phyloP scores from a whole-genome alignment of 352 stramenopile species.

The Phytopythium oedochilum region DNA sequence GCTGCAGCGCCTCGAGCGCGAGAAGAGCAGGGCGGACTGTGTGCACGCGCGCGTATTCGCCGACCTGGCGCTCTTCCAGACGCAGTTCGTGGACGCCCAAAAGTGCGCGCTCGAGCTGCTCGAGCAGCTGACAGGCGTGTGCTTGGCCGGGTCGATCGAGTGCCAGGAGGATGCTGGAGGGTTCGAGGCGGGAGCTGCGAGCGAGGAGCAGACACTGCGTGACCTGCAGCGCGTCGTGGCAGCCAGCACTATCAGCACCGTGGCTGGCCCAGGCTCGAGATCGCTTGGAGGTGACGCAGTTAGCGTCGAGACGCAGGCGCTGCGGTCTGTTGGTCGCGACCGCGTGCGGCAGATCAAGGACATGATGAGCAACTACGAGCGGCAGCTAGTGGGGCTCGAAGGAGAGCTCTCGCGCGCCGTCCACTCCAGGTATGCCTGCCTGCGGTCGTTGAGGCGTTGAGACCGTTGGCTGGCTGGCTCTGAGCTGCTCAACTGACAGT shows the following conservation, averaged over 20 bases:
- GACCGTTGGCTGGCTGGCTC: too few species aligned
- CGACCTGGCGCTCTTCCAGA: constrained; percentile 47
- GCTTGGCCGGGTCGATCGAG: constrained; percentile 25
- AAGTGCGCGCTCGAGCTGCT: constrained; percentile 46
- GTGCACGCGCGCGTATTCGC: constrained; percentile 46
- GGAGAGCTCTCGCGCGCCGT: constrained; percentile 42
- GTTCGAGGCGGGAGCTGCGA: not conserved
- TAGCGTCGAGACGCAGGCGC: constrained; percentile 30
- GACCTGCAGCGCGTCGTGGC: constrained; percentile 28
- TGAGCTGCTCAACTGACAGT: not conserved
- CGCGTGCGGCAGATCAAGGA: constrained; percentile 36
- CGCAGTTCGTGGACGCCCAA: constrained; percentile 45
- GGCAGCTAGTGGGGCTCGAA: constrained; percentile 43
- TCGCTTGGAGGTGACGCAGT: not conserved
- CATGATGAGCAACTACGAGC: constrained; percentile 40
- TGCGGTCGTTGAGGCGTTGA: not conserved
- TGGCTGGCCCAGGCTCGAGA: not conserved
- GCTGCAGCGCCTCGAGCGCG: constrained; percentile 34
- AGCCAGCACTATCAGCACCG: not conserved
- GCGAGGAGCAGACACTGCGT: constrained; percentile 43
- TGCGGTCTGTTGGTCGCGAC: constrained; percentile 31
- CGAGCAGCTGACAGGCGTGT: constrained; percentile 37
- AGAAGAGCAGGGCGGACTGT: constrained; percentile 40
- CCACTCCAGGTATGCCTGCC: constrained; percentile 24
- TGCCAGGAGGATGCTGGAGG: constrained; percentile 16